A percentile compares a stretch with the other conserved stretches of the same genome.
phyloP scores from a whole-genome alignment of 1,139 yeast genomes.

The Candida glucosophila region DNA sequence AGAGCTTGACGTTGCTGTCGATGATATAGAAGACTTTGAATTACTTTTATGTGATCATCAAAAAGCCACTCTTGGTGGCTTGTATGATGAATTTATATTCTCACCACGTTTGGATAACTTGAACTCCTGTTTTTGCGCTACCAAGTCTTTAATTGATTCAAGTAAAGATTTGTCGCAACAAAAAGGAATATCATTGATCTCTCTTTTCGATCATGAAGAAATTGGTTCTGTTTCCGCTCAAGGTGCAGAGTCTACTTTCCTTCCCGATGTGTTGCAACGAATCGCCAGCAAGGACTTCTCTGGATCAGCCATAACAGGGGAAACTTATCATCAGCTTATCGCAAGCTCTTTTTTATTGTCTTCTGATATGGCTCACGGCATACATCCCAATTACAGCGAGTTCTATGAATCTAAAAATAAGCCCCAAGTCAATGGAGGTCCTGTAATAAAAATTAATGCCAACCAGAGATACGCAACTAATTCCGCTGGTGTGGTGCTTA shows the following conservation, averaged over 20 bases:
- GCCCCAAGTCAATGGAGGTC: constrained; percentile 81
- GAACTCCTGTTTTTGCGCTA: constrained; percentile 76
- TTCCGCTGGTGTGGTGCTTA: constrained; percentile 75
- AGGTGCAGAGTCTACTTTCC: constrained; percentile 90
- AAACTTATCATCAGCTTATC: constrained; percentile 50
- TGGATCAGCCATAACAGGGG: constrained; percentile 4
- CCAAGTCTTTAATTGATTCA: constrained; percentile 61
- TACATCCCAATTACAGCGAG: constrained; percentile 81
- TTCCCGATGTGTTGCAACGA: constrained; percentile 70
- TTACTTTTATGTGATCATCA: constrained; percentile 83
- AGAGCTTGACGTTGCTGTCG: constrained; percentile 41
- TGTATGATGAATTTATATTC: constrained; percentile 83
- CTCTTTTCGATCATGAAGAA: constrained; percentile 92
- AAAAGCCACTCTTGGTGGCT: constrained; percentile 74
- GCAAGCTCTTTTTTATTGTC: constrained; percentile 84
- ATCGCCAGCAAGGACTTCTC: constrained; percentile 38
- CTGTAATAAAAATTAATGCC: constrained; percentile 89
- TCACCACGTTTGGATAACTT: constrained; percentile 92
- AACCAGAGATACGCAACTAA: constrained; percentile 94
- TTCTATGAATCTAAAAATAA: constrained; percentile 71
- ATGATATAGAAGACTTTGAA: constrained; percentile 81
- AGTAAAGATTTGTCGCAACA: constrained; percentile 32
- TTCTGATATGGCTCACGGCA: constrained; percentile 95
- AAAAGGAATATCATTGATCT: constrained; percentile 57
- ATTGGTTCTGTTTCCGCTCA: constrained; percentile 90